Percentiles rank a stretch among this genome's conserved stretches.
These are phyloP conservation scores for Calamus simplicifolius DNA, from an alignment of 176 grass and related monocot genomes.

Conservation along the genomic window DNA sequence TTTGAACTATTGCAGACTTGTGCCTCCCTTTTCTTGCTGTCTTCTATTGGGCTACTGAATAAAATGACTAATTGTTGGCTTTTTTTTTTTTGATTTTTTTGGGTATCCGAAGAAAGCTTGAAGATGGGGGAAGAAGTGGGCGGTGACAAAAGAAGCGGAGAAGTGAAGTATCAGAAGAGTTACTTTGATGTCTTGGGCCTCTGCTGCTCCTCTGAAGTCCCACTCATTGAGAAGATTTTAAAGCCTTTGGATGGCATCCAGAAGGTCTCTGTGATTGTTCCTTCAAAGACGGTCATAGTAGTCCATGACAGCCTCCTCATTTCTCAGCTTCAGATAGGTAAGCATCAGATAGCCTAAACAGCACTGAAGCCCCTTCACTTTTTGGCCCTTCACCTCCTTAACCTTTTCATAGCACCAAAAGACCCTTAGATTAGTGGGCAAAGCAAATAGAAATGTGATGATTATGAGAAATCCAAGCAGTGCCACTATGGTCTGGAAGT, in stretches of 20 bases:
- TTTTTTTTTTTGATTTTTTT: not conserved
- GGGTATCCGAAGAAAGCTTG: not conserved
- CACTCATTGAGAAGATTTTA: constrained; percentile 70
- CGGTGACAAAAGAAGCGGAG: not conserved
- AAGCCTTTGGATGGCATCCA: constrained; percentile 46
- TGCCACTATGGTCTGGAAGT: no score
- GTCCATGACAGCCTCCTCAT: constrained; percentile 50
- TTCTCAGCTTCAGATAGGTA: constrained; percentile 66
- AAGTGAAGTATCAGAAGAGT: constrained; percentile 52
- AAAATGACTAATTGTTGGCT: no score
- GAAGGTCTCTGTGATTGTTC: constrained; percentile 72
- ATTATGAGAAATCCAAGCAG: no score
- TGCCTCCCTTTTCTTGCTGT: no score
- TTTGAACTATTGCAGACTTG: no score
- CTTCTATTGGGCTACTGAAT: no score
- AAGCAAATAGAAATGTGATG: no score
- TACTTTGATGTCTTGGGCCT: constrained; percentile 98
- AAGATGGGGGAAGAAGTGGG: not conserved
- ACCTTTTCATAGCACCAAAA: no score
- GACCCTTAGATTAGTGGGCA: no score
- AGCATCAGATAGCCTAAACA: no score
- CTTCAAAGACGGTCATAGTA: constrained; percentile 85
- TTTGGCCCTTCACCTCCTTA: no score
- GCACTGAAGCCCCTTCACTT: no score
- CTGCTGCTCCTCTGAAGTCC: constrained; percentile 87